Base-by-base conservation (phyloP, 257 asterid genomes). In the Solanum sejunctum region DNA sequence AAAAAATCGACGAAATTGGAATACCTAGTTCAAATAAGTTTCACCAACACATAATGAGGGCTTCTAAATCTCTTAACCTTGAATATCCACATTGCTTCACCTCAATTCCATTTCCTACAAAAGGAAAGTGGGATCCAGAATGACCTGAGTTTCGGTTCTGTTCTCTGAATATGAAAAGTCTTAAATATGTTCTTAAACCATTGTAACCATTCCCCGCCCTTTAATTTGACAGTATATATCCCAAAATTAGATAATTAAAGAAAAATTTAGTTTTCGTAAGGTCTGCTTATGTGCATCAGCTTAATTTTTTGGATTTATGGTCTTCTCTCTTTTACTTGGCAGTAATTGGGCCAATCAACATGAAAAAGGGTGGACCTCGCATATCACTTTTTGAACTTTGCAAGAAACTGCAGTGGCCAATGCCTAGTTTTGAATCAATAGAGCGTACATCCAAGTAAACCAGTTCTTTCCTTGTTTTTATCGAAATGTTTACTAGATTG, bases 341-440 rank as follows among this genome's bases (percentile, higher is more conserved):
- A 97, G 98, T 85, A 85, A 21, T 96, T 79, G 91, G 92, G 0
- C 94, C 97, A 2, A 88, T 97, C 80, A 87, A 86, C 86, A 89
- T 87, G 94, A 92, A 86, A 88, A 97, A 94, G 92, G 99, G 99
- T 63, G 99, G 98, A 83, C 98, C 99, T 6, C 91, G 99, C 66
- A 84, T 12, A 10, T 87, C 98, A 7, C 92, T 97, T 43, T 92
- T 80, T 77, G 89, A 84, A 18, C 93, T 97, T 26, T 97, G 99
- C 95, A 95, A 87, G 91, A 89, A 82, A 52, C 89, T 85, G 67
- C 97, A 95, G 70, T 93, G 97, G 98, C 99, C 98, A 28, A 86
- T 92, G 95, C 99, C 99, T 61, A 70, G 90, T 72, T 93, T 92
- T 36, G 86, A 92, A 6, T 77, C 95, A 12, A 86, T 54, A 1